These are phyloP conservation scores for Gaultheria prostrata DNA, from an alignment of 148 eudicot species.

Conservation along the genomic window DNA sequence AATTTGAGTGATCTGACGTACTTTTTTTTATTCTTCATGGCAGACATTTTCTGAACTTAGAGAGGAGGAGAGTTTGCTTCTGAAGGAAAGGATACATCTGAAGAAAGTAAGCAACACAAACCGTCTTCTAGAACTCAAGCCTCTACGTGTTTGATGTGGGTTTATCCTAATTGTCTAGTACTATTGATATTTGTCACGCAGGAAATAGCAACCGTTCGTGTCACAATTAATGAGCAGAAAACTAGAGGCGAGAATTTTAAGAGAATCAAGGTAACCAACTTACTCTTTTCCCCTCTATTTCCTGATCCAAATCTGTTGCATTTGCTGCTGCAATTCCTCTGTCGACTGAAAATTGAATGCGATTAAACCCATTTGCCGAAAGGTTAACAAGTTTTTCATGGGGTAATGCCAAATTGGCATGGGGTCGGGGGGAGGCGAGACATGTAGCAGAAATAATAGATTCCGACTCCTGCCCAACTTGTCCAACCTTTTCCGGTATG, in stretches of 20 bases:
- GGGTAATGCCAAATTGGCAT: not conserved
- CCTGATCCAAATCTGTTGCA: not conserved
- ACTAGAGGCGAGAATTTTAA: conserved; percentile 48
- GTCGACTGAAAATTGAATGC: not conserved
- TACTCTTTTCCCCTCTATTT: not conserved
- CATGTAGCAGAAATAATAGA: not conserved
- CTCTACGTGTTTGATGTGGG: not conserved
- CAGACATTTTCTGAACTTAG: conserved; percentile 63
- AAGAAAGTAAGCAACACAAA: conserved; percentile 35
- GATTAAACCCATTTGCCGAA: not conserved
- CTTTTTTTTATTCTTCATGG: conserved; percentile 1
- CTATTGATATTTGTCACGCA: conserved; percentile 14
- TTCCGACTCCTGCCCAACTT: not conserved
- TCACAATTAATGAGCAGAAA: conserved; percentile 41
- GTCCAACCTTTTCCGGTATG: not conserved
- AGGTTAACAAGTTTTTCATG: not conserved
- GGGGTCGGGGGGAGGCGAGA: too few species aligned
- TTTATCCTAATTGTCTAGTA: not conserved
- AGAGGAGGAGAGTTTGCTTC: conserved; percentile 49
- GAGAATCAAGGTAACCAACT: conserved; percentile 53
- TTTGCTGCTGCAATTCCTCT: not conserved
- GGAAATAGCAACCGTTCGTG: conserved; percentile 46
- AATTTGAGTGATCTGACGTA: not conserved
- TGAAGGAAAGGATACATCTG: conserved; percentile 47
- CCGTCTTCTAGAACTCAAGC: not conserved